Base-by-base conservation (phyloP, 495 filamentous ascomycete genomes). In the Tuber calosporum region DNA sequence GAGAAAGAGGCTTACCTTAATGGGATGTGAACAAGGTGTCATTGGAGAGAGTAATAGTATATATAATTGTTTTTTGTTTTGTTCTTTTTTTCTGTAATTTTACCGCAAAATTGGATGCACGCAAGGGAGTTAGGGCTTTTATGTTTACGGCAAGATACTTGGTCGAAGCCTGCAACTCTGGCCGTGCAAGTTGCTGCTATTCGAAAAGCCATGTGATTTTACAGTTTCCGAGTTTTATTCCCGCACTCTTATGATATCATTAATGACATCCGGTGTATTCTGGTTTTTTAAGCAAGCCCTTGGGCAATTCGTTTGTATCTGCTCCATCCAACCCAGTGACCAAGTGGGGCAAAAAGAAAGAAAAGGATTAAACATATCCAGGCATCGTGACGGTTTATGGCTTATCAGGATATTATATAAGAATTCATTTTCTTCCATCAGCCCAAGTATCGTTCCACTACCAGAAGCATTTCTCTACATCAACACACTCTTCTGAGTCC, bases 1-100 rank as follows among this genome's bases (percentile, higher is more conserved):
- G 68, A 82, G 85, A 71, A 77, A 78, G 4, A 76, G 86, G 53
- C 13, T 62, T 62, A 30, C 53, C 53, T 34, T 62, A 62, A 62
- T 62, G 26, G 26, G 53, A 5, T 62, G 13, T 30, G 26, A 62
- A 30, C 3, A 62, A 62, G 26, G 26, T 62, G 53, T 34, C 17
- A 62, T 4, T 34, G 13, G 53, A 53, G 45, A 4, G 53, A 62
- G 26, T 62, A 30, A 62, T 62, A 13, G 34, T 62, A 62, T 26
- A 62, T 30, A 62, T 62, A 62, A 62, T 62, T 62, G 53, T 4
- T 30, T 30, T 58, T 7, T 30, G n/a, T 58, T 42, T 42, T 30
- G 8, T 11, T n/a, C 34, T n/a, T 53, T 53, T 22, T 53, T 22
- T 53, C 45, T 62, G 11, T 62, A 34, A 62, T 62, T 62, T 62